A percentile compares a stretch with the other conserved stretches of the same genome.
Evolutionary conservation across 768 basidiomycete species (phyloP).

Genomic region (Lactarius vividus): DNA sequence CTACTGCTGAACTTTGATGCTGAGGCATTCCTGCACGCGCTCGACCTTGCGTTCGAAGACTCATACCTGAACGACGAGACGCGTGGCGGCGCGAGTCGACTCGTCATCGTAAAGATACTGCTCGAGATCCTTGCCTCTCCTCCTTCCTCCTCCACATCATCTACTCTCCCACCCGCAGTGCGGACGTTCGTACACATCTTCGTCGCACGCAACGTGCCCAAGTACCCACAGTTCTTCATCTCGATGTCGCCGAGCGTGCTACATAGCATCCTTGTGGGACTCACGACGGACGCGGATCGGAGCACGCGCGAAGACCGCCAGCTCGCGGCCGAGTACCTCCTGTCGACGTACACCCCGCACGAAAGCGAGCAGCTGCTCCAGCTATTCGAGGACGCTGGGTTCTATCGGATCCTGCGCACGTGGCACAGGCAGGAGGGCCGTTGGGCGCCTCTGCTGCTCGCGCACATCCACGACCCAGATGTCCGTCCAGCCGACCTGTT

Average conservation of each 20-base stretch:
- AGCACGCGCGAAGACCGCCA: constrained; percentile 92
- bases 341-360: constrained; percentile 88
- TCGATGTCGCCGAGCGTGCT: constrained; percentile 59
- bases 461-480: constrained; percentile 73
- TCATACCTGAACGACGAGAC: constrained; percentile 77
- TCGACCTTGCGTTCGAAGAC: constrained; percentile 96
- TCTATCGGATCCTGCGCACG: constrained; percentile 84
- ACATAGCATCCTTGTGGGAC: constrained; percentile 71
- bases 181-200: constrained; percentile 91
- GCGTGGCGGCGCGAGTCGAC: constrained; percentile 61
- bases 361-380: constrained; percentile 62
- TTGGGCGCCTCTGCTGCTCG: constrained; percentile 72
- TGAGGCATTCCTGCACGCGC: constrained; percentile 88
- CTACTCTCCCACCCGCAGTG: constrained; percentile 57
- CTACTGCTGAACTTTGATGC: constrained; percentile 85
- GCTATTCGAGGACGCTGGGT: constrained; percentile 79
- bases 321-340: constrained; percentile 88
- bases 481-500: constrained; percentile 62
- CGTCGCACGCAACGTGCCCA: constrained; percentile 92
- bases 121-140: constrained; percentile 59
- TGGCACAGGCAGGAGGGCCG: constrained; percentile 73
- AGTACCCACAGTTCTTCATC: constrained; percentile 86
- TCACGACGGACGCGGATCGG: constrained; percentile 71
- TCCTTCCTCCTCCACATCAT: constrained; percentile 35
- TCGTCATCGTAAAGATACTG: constrained; percentile 79